Evolutionary conservation across 345 rosid species (phyloP).

Genomic region (Hibiscus trionum): DNA sequence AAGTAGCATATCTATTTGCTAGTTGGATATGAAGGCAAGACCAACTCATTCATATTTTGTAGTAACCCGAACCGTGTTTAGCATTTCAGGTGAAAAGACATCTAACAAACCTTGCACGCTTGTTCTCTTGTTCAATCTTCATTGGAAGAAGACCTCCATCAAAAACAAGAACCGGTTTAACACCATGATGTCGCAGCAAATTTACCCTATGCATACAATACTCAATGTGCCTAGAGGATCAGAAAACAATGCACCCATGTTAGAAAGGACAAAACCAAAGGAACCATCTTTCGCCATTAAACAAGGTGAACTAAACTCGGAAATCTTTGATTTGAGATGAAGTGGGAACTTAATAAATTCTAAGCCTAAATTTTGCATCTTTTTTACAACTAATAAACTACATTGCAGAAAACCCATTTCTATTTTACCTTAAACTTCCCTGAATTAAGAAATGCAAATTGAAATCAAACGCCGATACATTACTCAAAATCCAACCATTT

Average conservation of each 20-base stretch:
- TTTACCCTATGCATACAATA: constrained; percentile 96
- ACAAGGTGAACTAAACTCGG: constrained; percentile 1
- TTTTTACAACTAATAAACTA: background rate
- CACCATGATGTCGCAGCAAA: constrained; percentile 71
- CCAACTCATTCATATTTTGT: background rate
- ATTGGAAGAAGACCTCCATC: constrained; percentile 92
- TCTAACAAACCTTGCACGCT: constrained; percentile 69
- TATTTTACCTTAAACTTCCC: background rate
- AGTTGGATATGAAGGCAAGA: background rate
- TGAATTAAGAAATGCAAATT: background rate
- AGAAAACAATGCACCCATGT: constrained; percentile 8
- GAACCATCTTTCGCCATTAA: background rate
- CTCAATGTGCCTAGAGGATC: constrained; percentile 64
- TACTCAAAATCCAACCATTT: too few species aligned
- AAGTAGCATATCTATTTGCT: background rate
- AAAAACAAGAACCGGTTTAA: constrained; percentile 79
- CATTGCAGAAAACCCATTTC: background rate
- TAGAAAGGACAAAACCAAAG: constrained; percentile 2
- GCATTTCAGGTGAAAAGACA: background rate
- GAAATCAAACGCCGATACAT: background rate
- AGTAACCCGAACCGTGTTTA: background rate
- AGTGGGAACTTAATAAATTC: background rate
- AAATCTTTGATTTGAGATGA: background rate
- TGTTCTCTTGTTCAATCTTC: constrained; percentile 96
- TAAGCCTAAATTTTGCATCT: background rate